Conservation (phyloP, 495 filamentous ascomycete species). For the Tuber aestivum region DNA sequence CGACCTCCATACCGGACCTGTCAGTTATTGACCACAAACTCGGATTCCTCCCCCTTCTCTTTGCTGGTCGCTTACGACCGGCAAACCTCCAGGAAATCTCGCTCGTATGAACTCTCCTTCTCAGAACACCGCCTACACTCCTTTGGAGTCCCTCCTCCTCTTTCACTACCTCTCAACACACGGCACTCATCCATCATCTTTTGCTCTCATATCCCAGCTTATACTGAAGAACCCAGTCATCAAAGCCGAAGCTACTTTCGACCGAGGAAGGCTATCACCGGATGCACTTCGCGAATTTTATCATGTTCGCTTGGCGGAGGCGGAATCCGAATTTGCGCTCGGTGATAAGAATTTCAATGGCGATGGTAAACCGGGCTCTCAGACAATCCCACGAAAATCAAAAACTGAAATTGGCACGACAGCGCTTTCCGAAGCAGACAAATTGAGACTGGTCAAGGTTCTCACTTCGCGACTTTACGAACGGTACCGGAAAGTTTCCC, state of each 20-base stretch:
- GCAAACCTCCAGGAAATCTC: neutral
- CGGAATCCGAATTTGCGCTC: constrained; percentile 47
- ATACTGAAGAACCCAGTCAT: constrained; percentile 66
- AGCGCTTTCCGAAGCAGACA: constrained; percentile 26
- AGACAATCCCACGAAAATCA: constrained; percentile 27
- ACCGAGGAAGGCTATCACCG: constrained; percentile 65
- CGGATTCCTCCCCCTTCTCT: neutral
- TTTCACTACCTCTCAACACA: constrained; percentile 73
- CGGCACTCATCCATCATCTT: constrained; percentile 59
- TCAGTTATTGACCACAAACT: neutral
- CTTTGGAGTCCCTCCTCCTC: constrained; percentile 80
- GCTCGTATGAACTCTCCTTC: neutral
- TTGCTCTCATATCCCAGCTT: constrained; percentile 64
- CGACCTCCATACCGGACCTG: neutral
- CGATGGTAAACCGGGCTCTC: constrained; percentile 34
- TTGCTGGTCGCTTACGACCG: neutral
- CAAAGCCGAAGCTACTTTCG: constrained; percentile 60
- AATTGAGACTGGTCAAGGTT: constrained; percentile 26
- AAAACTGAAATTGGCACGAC: constrained; percentile 34
- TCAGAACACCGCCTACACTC: constrained; percentile 57
- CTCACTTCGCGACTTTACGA: constrained; percentile 67
- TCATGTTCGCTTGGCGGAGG: constrained; percentile 67
- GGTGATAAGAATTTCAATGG: constrained; percentile 40
- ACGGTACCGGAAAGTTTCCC: constrained; percentile 61
- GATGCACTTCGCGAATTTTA: constrained; percentile 75